These are phyloP conservation scores for Craterostigma plantagineum DNA, from an alignment of 257 asterid genomes.

Conservation along the genomic window DNA sequence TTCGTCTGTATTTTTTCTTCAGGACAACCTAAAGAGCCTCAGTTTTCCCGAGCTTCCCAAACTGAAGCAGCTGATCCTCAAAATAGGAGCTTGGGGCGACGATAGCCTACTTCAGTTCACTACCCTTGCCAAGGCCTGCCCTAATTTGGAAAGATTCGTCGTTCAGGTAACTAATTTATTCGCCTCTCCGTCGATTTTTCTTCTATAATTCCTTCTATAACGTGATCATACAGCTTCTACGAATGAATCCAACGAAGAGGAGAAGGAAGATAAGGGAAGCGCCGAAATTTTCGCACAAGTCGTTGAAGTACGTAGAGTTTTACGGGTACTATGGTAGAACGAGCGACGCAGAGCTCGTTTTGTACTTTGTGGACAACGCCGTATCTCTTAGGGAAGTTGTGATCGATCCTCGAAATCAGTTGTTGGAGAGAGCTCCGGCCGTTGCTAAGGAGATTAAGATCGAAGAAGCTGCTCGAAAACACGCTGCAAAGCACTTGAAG, in stretches of 20 bases:
- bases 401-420: slow-evolving; percentile 35
- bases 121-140: slow-evolving; percentile 23
- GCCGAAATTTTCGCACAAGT: slow-evolving; percentile 14
- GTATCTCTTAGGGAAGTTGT: slow-evolving; percentile 21
- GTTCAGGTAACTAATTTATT: slow-evolving; percentile 19
- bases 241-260: slow-evolving; percentile 35
- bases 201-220: no score
- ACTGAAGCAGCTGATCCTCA: slow-evolving; percentile 31
- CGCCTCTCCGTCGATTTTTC: no score
- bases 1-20: slow-evolving; percentile 6
- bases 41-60: slow-evolving; percentile 29
- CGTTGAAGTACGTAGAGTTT: slow-evolving; percentile 28
- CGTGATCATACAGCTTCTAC: slow-evolving; percentile 31
- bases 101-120: slow-evolving; percentile 34
- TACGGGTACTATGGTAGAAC: slow-evolving; percentile 36
- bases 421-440: slow-evolving; percentile 20
- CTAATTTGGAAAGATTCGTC: slow-evolving; percentile 28
- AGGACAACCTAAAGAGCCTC: slow-evolving; percentile 17
- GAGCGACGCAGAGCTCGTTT: slow-evolving; percentile 30
- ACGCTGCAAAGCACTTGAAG: slow-evolving; percentile 25
- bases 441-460: slow-evolving; percentile 15
- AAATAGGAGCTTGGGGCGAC: slow-evolving; percentile 29
- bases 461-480: slow-evolving; percentile 29
- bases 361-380: slow-evolving; percentile 31
- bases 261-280: slow-evolving; percentile 25